A percentile compares a stretch with the other conserved stretches of the same genome.
Conservation (phyloP, 2,329 filamentous ascomycete genomes). For the Xylaria polymorpha region DNA sequence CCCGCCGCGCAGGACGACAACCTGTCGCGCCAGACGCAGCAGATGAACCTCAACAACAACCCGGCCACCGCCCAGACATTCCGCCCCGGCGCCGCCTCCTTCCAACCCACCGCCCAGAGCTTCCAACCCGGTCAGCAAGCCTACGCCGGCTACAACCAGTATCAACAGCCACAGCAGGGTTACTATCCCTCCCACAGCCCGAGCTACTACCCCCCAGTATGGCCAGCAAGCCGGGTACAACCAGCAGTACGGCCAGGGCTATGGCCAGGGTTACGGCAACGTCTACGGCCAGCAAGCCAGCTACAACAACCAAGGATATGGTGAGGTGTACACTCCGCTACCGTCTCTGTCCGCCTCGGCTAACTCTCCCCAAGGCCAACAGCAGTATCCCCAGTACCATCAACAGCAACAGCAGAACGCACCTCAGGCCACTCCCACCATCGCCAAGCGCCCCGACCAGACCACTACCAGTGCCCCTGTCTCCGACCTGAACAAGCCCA, state of each 20-base stretch:
- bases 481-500: constrained; percentile 61
- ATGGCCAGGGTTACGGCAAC: constrained; percentile 58
- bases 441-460: constrained; percentile 71
- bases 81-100: constrained; percentile 74
- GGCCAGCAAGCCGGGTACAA: constrained; percentile 57
- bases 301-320: constrained; percentile 56
- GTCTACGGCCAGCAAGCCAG: constrained; percentile 58
- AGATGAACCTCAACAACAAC: constrained; percentile 75
- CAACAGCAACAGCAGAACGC: constrained; percentile 56
- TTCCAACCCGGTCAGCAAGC: constrained; percentile 80
- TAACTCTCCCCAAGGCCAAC: constrained; percentile 54
- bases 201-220: constrained; percentile 68
- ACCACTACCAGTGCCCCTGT: constrained; percentile 51
- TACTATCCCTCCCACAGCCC: constrained; percentile 59
- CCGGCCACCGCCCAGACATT: constrained; percentile 65
- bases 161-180: constrained; percentile 60
- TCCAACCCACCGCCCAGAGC: constrained; percentile 76
- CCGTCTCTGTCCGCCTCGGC: neutral
- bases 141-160: constrained; percentile 68
- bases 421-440: constrained; percentile 61
- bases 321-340: constrained; percentile 45
- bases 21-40: constrained; percentile 80
- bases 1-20: constrained; percentile 80
- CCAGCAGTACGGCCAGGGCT: constrained; percentile 61
- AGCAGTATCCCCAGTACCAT: constrained; percentile 66